Base-by-base conservation (phyloP, 2,329 filamentous ascomycete genomes). In the Verticillium nubilum region DNA sequence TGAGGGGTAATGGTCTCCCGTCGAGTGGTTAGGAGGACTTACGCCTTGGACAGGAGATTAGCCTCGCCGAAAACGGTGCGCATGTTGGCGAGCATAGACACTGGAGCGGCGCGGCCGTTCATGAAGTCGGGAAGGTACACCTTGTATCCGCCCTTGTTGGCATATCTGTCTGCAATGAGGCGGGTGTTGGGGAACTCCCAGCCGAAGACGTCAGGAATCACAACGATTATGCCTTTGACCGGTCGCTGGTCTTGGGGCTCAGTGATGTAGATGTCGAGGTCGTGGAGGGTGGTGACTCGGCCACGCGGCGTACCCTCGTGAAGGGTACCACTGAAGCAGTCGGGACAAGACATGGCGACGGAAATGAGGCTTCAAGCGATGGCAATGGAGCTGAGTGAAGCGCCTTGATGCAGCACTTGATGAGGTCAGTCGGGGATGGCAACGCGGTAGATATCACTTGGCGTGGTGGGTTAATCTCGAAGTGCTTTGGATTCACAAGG, bases 111-210 rank as follows among this genome's bases (percentile, higher is more conserved):
- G 31, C 65, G 60, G 42, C 72, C 74, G 1, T 68, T 62, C 73
- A 85, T 85, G 58, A 86, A 83, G 59, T 86, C 82, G 0, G 83
- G 83, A n/a, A 82, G 63, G 61, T 82, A 81, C 35, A 86, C 81
- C 9, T 69, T 72, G 65, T 77, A 84, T 15, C 72, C 71, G 4
- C 77, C 77, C 65, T 78, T 79, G 60, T 74, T 73, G n/a, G 82
- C 81, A 64, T 83, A 84, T 50, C 70, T 69, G 64, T 86, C 83
- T 5, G 81, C 81, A 33, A 86, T 68, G 5, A 84, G 68, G 37
- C 79, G 74, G 57, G 76, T 77, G 68, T 86, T 86, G 25, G 77
- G 69, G 62, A 85, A 79, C 2, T 75, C 72, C 76, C 81, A 82
- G 17, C 83, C 83, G 64, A 85, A 85, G 0, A 78, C 78, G 65